phyloP scores from a whole-genome alignment of 805 yeast species.

The Metschnikowia santaceciliae region DNA sequence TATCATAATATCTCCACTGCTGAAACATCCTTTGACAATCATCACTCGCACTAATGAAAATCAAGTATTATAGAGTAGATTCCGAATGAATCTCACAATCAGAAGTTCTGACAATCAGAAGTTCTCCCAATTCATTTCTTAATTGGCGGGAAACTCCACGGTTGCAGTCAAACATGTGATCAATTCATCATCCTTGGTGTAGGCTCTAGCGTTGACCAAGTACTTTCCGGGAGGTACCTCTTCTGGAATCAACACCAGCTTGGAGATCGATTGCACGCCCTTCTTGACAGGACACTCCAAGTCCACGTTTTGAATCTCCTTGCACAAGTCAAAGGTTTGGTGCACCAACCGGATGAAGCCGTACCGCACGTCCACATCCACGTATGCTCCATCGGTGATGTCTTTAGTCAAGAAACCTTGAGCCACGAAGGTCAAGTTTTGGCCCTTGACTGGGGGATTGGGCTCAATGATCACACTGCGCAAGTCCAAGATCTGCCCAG shows the following conservation, averaged over 20 bases:
- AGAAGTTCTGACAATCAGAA: too few relatives aligned
- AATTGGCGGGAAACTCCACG: constrained; percentile 48
- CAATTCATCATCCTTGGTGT: constrained; percentile 73
- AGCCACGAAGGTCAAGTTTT: constrained; percentile 75
- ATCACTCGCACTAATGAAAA: too few relatives aligned
- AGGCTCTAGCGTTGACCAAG: constrained; percentile 83
- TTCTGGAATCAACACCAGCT: constrained; percentile 76
- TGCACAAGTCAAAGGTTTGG: constrained; percentile 92
- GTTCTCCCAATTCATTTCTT: neutral
- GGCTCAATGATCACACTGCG: constrained; percentile 62
- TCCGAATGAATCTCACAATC: too few relatives aligned
- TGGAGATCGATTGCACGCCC: constrained; percentile 64
- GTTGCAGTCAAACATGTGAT: constrained; percentile 81
- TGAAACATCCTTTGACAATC: too few relatives aligned
- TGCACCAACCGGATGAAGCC: constrained; percentile 87
- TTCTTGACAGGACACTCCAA: constrained; percentile 75
- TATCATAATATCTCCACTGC: too few relatives aligned
- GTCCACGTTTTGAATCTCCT: constrained; percentile 77
- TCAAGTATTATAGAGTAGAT: too few relatives aligned
- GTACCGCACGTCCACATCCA: constrained; percentile 87
- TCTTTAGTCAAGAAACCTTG: constrained; percentile 54
- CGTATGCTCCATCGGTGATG: constrained; percentile 83
- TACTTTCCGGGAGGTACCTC: constrained; percentile 97
- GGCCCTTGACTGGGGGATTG: constrained; percentile 87
- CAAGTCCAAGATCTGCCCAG: constrained; percentile 61